Percentiles rank a stretch among this genome's conserved stretches.
These are phyloP conservation scores for Ustilago cynodontis DNA, from an alignment of 1,284 basidiomycete species.

Conservation along the genomic window DNA sequence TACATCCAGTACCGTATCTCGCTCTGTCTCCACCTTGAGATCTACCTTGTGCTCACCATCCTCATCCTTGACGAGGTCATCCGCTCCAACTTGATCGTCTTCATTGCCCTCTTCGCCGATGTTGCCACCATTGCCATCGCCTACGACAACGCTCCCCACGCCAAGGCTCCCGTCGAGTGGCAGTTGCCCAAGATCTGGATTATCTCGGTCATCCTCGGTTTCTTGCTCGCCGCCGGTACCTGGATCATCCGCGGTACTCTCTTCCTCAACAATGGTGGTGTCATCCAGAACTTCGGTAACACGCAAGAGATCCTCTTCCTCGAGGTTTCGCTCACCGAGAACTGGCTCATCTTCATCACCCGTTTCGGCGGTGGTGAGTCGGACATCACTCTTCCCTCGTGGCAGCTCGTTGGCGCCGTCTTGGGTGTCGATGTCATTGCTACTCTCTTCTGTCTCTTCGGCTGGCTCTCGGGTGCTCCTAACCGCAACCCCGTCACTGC, in stretches of 20 bases:
- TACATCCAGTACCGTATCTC: slow-evolving; percentile 72
- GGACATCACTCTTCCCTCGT: slow-evolving; percentile 72
- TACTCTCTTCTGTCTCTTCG: slow-evolving; percentile 73
- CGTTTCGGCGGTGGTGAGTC: slow-evolving; percentile 70
- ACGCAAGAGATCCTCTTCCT: slow-evolving; percentile 75
- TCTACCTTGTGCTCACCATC: slow-evolving; percentile 74
- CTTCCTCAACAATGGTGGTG: slow-evolving; percentile 73
- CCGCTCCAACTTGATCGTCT: slow-evolving; percentile 75
- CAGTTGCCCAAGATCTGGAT: slow-evolving; percentile 76
- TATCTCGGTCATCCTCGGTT: slow-evolving; percentile 72
- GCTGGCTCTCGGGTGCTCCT: slow-evolving; percentile 74
- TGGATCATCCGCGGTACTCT: slow-evolving; percentile 75
- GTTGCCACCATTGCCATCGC: slow-evolving; percentile 74
- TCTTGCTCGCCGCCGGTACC: slow-evolving; percentile 73
- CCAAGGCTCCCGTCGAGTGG: slow-evolving; percentile 74
- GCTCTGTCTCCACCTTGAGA: slow-evolving; percentile 75
- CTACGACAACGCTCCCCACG: slow-evolving; percentile 74
- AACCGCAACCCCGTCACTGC: slow-evolving; percentile 70
- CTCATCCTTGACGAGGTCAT: slow-evolving; percentile 75
- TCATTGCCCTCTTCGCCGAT: slow-evolving; percentile 75
- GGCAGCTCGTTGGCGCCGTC: slow-evolving; percentile 74
- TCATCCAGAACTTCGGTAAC: slow-evolving; percentile 74
- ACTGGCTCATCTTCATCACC: slow-evolving; percentile 75
- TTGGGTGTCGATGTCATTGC: slow-evolving; percentile 74
- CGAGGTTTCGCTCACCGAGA: slow-evolving; percentile 75